Base-by-base conservation (phyloP, 331 rosid species). In the Acacia pycnantha region DNA sequence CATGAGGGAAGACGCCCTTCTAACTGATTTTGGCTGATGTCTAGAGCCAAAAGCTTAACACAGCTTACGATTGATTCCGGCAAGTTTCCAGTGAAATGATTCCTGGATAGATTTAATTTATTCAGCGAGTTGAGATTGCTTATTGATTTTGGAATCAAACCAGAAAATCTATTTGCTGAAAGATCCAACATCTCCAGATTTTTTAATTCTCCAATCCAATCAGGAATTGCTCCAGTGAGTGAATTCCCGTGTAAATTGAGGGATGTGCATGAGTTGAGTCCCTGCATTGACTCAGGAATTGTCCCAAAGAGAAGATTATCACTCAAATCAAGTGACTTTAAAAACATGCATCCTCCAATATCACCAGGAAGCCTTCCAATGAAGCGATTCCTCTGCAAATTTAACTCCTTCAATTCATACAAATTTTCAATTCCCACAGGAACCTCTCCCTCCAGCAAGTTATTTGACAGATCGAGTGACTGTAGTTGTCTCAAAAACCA, bases 401-500 rank as follows among this genome's bases (percentile, higher is more conserved):
- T 88, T 26, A 95, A 70, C 22, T 82, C 82, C 83, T 85, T 90
- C 88, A 95, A 86, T 81, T 88, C 86, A 85, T 85, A 86, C 73
- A 95, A 83, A 85, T 81, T 88, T 75, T 84, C 87, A 87, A 93
- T 84, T 26, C 97, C 98, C 74, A 84, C 83, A 59, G 88, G 90
- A 84, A 95, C 77, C 73, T 84, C 92, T 72, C 98, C 98, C 73
- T 88, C 92, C 70, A 95, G 83, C 79, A 89, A 84, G 78, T 95
- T 95, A 64, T 86, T 86, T 1, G 99, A 90, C 19, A 95, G 81
- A 89, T 95, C 98, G 78, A 95, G 84, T 48, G 89, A 80, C 61
- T 90, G 94, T 18, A 95, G 80, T 27, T 88, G 90, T 77, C 91
- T 92, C 88, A 93, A 84, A 76, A 76, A 88, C 99, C 99, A 95